A percentile compares a stretch with the other conserved stretches of the same genome.
Evolutionary conservation across 306 rosid genomes (phyloP).

Genomic region (Ormosia semicastrata): DNA sequence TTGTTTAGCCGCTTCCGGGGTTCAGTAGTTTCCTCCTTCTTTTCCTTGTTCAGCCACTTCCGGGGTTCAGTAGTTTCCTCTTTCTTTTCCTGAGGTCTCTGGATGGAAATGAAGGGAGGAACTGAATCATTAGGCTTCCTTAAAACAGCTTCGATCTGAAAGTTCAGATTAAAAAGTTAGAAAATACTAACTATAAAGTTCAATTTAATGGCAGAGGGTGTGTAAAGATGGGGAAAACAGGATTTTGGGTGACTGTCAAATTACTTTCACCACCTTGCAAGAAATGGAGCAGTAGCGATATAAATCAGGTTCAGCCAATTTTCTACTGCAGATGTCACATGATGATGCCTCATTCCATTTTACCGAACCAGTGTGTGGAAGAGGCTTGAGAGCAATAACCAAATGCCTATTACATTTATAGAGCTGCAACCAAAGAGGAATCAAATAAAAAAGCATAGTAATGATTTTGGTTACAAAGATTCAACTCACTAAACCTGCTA

Average conservation of each 20-base stretch:
- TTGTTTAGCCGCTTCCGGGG: background rate
- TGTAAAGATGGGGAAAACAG: background rate
- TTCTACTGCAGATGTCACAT: slow-evolving; percentile 28
- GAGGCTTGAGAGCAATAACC: slow-evolving; percentile 37
- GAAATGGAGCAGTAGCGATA: slow-evolving; percentile 33
- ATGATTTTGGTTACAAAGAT: background rate
- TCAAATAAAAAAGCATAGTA: background rate
- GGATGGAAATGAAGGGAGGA: slow-evolving; percentile 19
- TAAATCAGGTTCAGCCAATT: slow-evolving; percentile 18
- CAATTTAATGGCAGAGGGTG: background rate
- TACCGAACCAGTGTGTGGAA: slow-evolving; percentile 17
- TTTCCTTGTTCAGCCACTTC: background rate
- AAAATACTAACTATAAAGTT: background rate
- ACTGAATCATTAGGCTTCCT: slow-evolving; percentile 24
- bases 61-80: background rate
- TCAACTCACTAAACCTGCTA: background rate
- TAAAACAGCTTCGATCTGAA: slow-evolving; percentile 29
- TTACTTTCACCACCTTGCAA: slow-evolving; percentile 31
- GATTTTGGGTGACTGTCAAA: background rate
- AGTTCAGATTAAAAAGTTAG: background rate
- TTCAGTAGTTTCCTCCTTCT: background rate
- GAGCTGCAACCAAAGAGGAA: slow-evolving; percentile 22
- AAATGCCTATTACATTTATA: slow-evolving; percentile 27
- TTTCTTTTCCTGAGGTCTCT: background rate
- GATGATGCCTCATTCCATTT: background rate